Evolutionary conservation across 139 green algal species (phyloP).

Genomic region (Edaphochlamys debaryana): DNA sequence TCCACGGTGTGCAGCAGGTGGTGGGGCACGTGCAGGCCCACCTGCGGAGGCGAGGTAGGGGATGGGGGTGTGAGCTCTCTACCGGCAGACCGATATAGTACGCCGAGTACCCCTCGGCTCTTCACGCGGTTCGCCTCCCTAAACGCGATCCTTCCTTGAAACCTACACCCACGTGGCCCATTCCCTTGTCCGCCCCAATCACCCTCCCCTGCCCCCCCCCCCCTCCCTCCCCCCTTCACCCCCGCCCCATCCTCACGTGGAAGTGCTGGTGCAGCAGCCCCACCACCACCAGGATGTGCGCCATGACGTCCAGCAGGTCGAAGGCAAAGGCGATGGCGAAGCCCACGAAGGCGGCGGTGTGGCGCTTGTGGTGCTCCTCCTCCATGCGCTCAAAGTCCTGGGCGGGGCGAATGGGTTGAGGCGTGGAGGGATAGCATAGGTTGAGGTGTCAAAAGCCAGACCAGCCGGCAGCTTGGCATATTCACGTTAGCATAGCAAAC

Average conservation of each 20-base stretch:
- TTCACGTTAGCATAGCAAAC: too few relatives aligned
- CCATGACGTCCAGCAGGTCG: conserved; percentile 59
- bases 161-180: too few relatives aligned
- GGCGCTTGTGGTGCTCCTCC: conserved; percentile 46
- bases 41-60: neutral
- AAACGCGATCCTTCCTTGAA: too few relatives aligned
- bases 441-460: too few relatives aligned
- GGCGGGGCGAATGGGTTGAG: neutral
- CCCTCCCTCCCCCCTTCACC: neutral
- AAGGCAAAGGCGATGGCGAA: conserved; percentile 59
- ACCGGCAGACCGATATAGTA: too few relatives aligned
- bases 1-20: conserved; percentile 53
- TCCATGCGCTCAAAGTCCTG: conserved; percentile 57
- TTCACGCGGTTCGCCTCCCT: too few relatives aligned
- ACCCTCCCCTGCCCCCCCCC: too few relatives aligned
- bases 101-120: too few relatives aligned
- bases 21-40: conserved; percentile 56
- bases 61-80: too few relatives aligned
- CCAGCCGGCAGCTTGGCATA: too few relatives aligned
- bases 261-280: conserved; percentile 65
- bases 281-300: conserved; percentile 57
- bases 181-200: too few relatives aligned
- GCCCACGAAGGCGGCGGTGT: conserved; percentile 29
- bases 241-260: conserved; percentile 12
- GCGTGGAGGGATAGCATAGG: too few relatives aligned